A percentile compares a stretch with the other conserved stretches of the same genome.
Evolutionary conservation across 2,329 filamentous ascomycete genomes (phyloP).

Genomic region (Rutstroemia sp.): DNA sequence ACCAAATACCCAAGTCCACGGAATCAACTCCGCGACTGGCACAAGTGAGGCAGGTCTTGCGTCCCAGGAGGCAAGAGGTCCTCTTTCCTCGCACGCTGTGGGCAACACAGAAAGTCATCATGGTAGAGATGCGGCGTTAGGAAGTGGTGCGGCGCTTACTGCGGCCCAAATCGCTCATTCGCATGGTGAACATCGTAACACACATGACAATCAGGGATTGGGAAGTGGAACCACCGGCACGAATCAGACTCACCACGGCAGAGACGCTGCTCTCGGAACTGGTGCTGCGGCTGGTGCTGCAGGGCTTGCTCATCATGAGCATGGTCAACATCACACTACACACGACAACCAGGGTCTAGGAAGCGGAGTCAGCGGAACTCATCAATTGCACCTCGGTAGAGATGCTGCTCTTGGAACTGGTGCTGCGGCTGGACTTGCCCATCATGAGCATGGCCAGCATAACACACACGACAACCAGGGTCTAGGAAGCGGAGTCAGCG

Average conservation of each 20-base stretch:
- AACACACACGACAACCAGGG: constrained; percentile 10
- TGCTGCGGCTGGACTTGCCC: neutral
- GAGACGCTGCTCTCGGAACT: constrained; percentile 3
- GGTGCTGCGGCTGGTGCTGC: constrained; percentile 2
- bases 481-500: neutral
- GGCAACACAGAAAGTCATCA: neutral
- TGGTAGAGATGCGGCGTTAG: neutral
- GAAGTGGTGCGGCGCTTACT: neutral
- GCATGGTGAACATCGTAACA: neutral
- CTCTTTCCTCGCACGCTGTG: neutral
- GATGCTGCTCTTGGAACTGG: constrained; percentile 3
- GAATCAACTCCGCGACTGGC: neutral
- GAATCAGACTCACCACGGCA: neutral
- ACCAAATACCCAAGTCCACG: neutral
- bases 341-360: constrained; percentile 11
- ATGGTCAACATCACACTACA: neutral
- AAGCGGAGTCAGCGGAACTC: neutral
- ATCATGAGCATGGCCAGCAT: neutral
- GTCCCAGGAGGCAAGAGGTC: neutral
- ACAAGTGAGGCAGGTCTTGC: neutral
- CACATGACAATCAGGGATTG: neutral
- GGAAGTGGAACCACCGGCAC: neutral
- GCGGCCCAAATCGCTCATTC: neutral
- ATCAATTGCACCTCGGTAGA: neutral
- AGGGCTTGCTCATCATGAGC: neutral